Base-by-base conservation (phyloP, 1,139 yeast genomes). In the Debaryomyces udenii region DNA sequence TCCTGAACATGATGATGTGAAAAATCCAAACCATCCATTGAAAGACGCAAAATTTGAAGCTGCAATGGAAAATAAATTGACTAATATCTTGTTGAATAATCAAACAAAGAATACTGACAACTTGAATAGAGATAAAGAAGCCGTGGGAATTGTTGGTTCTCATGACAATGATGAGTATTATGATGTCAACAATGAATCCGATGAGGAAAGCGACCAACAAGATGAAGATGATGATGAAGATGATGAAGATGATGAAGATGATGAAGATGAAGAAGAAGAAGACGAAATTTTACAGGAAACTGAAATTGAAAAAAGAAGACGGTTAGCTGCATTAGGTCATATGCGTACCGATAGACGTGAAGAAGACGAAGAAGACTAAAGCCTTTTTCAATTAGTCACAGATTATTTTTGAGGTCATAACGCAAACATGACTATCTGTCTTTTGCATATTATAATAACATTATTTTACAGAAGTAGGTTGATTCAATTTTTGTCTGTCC, bases 321-420 rank as follows among this genome's bases (percentile, higher is more conserved):
- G 97, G 50, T 65, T 88, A 47, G 91, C 93, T 3, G 96, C 96
- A 1, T 73, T 90, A 48, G 95, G 96, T 7, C 64, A 59, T 27
- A 48, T 76, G 22, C 64, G 68, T 3, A 61, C 68, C 3, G 63
- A 59, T 9, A 66, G 83, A 41, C 63, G 76, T 39, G 73, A 66
- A 37, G 75, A 69, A 18, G 80, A 79, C 51, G 89, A 83, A 51
- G 88, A 83, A 51, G 86, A 81, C 47, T 78, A 70, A 32, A 18
- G 9, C 11, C 9, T 26, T 26, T 10, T 6, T 26, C 28, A 26
- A 26, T n/a, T n/a, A n/a, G n/a, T n/a, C n/a, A n/a, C n/a, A n/a
- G n/a, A n/a, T n/a, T n/a, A n/a, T n/a, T n/a, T n/a, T n/a, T n/a
- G n/a, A n/a, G n/a, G n/a, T n/a, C n/a, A n/a, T n/a, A n/a, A n/a